Conservation (phyloP, 2,329 filamentous ascomycete species). For the Didymella pinodella region DNA sequence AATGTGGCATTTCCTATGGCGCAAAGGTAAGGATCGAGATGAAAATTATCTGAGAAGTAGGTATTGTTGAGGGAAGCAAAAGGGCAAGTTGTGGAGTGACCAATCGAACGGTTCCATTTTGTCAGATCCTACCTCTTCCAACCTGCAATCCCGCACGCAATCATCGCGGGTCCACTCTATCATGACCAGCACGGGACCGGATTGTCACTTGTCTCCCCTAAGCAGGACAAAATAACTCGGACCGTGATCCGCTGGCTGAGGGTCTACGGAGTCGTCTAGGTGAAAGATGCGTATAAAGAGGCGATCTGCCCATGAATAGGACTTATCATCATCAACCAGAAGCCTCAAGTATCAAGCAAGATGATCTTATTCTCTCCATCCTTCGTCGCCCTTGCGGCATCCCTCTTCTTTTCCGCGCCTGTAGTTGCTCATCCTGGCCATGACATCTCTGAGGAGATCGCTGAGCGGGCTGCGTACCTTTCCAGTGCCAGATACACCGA, state of each 20-base stretch:
- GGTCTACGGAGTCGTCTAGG: background rate
- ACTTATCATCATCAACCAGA: constrained; percentile 1
- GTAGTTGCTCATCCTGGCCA: constrained; percentile 24
- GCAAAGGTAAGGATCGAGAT: constrained; percentile 1
- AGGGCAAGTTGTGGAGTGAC: background rate
- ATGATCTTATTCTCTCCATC: constrained; percentile 21
- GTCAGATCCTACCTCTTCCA: constrained; percentile 15
- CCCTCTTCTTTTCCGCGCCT: constrained; percentile 7
- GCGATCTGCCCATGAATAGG: background rate
- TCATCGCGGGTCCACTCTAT: constrained; percentile 1
- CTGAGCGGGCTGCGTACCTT: constrained; percentile 31
- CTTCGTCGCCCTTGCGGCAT: constrained; percentile 16
- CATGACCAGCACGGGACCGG: constrained; percentile 1
- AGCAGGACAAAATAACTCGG: background rate
- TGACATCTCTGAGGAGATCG: constrained; percentile 22
- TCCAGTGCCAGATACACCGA: constrained; percentile 44
- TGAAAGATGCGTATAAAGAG: constrained; percentile 1
- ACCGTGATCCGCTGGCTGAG: background rate
- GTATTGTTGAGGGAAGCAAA: background rate
- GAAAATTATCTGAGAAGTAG: background rate
- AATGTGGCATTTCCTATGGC: constrained; percentile 2
- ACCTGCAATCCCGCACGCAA: constrained; percentile 1
- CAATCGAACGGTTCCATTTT: constrained; percentile 4
- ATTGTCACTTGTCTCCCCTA: background rate
- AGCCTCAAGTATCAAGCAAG: background rate